Conservation (phyloP, 2,329 filamentous ascomycete genomes). For the Ascochyta pisi region DNA sequence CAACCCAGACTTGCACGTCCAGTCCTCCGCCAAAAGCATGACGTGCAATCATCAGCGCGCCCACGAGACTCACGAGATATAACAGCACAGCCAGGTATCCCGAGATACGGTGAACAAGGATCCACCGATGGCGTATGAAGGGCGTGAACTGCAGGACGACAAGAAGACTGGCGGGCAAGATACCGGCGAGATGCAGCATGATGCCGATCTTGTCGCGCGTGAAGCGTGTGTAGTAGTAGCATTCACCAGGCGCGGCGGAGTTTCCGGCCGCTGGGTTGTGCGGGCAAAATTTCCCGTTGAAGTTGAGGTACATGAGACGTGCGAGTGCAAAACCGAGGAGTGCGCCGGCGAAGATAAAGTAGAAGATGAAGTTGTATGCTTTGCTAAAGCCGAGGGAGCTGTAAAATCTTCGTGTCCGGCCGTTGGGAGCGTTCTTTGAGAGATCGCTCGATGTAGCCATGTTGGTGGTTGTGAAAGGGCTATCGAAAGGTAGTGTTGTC, state of each 20-base stretch:
- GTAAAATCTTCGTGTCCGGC: constrained; percentile 24
- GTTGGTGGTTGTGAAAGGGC: neutral
- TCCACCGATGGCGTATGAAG: constrained; percentile 54
- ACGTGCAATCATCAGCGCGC: constrained; percentile 61
- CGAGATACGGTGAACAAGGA: constrained; percentile 66
- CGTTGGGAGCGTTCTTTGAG: constrained; percentile 18
- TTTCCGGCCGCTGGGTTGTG: constrained; percentile 9
- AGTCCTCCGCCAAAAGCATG: constrained; percentile 63
- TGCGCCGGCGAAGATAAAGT: constrained; percentile 35
- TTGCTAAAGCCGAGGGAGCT: constrained; percentile 62
- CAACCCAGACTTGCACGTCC: constrained; percentile 56
- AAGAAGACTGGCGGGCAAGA: constrained; percentile 52
- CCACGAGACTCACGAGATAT: constrained; percentile 54
- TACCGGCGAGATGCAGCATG: constrained; percentile 51
- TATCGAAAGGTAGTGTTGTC: neutral
- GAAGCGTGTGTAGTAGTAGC: constrained; percentile 51
- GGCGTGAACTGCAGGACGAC: constrained; percentile 54
- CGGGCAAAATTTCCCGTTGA: constrained; percentile 44
- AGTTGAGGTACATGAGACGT: constrained; percentile 58
- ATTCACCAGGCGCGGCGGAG: constrained; percentile 52
- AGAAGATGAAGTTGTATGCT: constrained; percentile 65
- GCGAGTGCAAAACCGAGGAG: constrained; percentile 52
- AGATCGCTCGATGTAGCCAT: constrained; percentile 7
- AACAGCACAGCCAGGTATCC: constrained; percentile 64
- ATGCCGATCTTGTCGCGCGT: constrained; percentile 49